phyloP scores from a whole-genome alignment of 2,329 filamentous ascomycete species.

The Fusarium sp. region DNA sequence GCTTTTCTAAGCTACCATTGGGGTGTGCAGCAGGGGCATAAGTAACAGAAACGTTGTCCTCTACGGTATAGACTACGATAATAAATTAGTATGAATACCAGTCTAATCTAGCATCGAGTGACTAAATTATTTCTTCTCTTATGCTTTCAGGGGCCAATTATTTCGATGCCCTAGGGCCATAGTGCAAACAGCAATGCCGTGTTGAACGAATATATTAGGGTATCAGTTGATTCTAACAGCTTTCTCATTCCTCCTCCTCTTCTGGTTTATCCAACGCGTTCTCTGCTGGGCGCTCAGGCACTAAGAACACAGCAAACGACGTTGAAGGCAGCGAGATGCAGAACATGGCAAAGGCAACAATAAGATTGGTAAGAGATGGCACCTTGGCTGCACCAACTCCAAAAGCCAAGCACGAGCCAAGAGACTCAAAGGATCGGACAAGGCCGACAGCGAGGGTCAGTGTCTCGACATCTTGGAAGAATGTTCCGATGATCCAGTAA shows the following conservation, averaged over 20 bases:
- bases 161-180: not conserved
- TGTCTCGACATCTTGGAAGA: slow-evolving; percentile 63
- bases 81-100: not conserved
- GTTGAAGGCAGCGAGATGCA: slow-evolving; percentile 54
- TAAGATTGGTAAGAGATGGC: slow-evolving; percentile 59
- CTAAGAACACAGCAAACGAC: slow-evolving; percentile 50
- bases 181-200: not conserved
- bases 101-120: not conserved
- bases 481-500: slow-evolving; percentile 63
- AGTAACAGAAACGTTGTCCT: too few species aligned
- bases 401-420: slow-evolving; percentile 59
- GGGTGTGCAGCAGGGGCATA: too few species aligned
- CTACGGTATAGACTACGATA: too few species aligned
- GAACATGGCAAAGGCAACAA: slow-evolving; percentile 62
- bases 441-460: slow-evolving; percentile 61
- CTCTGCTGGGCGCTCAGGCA: slow-evolving; percentile 47
- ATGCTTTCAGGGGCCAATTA: not conserved
- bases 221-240: not conserved
- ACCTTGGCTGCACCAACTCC: slow-evolving; percentile 60
- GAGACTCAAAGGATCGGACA: slow-evolving; percentile 60
- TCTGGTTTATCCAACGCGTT: slow-evolving; percentile 15
- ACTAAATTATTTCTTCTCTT: not conserved
- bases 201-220: not conserved
- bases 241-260: not conserved
- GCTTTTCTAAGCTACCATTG: not conserved